Evolutionary conservation across 2,329 filamentous ascomycete species (phyloP), one percentile per base, ranked within the genome.

Genomic region (Fusarium sororula): DNA sequence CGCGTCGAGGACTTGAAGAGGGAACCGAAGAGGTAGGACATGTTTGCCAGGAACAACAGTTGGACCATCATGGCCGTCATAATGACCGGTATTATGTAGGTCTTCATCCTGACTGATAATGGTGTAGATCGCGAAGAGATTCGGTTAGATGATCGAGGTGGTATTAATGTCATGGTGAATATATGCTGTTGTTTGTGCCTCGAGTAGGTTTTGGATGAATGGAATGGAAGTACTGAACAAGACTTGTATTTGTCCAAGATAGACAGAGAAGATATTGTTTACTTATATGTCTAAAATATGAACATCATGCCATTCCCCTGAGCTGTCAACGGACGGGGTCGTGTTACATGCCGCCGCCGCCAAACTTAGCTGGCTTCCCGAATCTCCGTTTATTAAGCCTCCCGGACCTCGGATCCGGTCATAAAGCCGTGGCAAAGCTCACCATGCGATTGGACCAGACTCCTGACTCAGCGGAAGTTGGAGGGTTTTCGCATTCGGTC

Each of bases 21-120:
- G 14, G 56, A 38, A 10, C 56, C 56, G 3, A 59, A 59, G 32
- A 59, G 56, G 22, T 59, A 59, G 3, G 56, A 59, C 56, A 59
- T 51, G 11, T 59, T 59, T 37, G 32, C 42, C 1, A 59, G 42
- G 32, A 59, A 59, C 8, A 59, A 22, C 3, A 59, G 32, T 18
- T 59, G 56, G 5, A 59, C 32, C 24, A 59, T 37, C 10, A 51
- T 38, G 15, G 56, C 42, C 12, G 12, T n/a, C 42, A 51, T 51
- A 1, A 51, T 14, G 20, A 51, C 32, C 6, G 56, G 56, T 9
- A 59, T 24, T 10, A 59, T 24, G 9, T 59, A 39, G 8, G 56
- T 38, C 24, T 51, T 59, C 42, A 59, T 38, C 12, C 32, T 59
- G 35, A n/a, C 12, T 7, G 32, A 37, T 10, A 37, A 13, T 13